Base-by-base conservation (phyloP, 2,329 filamentous ascomycete species). In the Acrocalymma vagum region DNA sequence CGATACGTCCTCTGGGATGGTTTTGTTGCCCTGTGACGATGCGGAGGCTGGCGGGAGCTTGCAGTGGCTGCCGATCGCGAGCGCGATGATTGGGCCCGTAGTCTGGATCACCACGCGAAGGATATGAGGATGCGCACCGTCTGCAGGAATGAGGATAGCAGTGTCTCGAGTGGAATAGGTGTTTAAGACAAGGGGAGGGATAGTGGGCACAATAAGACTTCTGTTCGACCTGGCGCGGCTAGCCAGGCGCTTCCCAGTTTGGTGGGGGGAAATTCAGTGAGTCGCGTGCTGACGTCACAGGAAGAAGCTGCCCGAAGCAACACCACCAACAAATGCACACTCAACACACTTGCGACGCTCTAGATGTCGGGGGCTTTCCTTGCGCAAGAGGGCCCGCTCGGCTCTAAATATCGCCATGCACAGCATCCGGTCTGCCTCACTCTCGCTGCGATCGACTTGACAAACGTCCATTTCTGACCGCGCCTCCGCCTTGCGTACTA, bases 41-140 rank as follows among this genome's bases (percentile, higher is more conserved):
- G 28, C 45, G 36, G 42, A 47, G 40, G 31, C 42, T 32, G 16
- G 44, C 51, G 51, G 50, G 46, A 51, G 29, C 34, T 42, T 36
- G 54, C 50, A 52, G 47, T 38, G 43, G 39, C n/a, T 46, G 53
- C 48, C 49, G 53, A 53, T 57, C 35, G 46, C 44, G 38, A 41
- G 41, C 31, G 40, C 43, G 46, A 37, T 43, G 49, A 48, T 51
- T 45, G 52, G 54, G n/a, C n/a, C 45, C 40, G 44, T 36, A 20
- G 49, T 30, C 35, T 17, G 23, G 51, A 49, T 51, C 45, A 51
- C 27, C 47, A 41, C 41, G 34, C 34, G 20, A 16, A 36, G 16
- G 28, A 13, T 21, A 27, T 25, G 31, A 18, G 28, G 35, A 42
- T 39, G 43, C 33, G 46, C 43, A 25, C 18, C 42, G 38, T 38